Conservation (phyloP, 2,329 filamentous ascomycete species). For the Ceratocystis smalleyi region DNA sequence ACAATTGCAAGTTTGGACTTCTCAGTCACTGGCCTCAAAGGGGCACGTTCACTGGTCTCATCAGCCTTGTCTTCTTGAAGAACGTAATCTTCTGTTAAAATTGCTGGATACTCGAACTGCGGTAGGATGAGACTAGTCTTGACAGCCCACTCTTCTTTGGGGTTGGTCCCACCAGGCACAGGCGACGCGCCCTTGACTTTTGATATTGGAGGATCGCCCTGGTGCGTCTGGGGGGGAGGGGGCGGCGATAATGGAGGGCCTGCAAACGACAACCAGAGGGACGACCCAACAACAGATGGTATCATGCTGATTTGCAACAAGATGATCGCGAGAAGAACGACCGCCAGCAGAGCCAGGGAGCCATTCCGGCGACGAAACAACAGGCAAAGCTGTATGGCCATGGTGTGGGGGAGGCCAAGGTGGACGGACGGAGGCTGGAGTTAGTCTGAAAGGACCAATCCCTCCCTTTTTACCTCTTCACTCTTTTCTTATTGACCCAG, state of each 20-base stretch:
- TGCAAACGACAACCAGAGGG: neutral
- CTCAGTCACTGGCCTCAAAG: conserved; percentile 3
- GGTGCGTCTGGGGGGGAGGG: neutral
- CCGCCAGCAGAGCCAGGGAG: neutral
- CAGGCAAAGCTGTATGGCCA: neutral
- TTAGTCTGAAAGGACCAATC: neutral
- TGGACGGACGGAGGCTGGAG: neutral
- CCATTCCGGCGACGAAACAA: conserved; percentile 4
- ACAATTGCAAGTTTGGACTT: conserved; percentile 23
- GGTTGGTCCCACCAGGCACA: neutral
- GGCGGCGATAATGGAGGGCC: neutral
- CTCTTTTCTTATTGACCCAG: neutral
- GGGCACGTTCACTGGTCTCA: neutral
- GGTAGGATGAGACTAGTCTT: conserved; percentile 9
- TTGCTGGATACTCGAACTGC: conserved; percentile 12
- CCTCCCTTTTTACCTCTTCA: neutral
- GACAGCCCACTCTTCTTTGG: neutral
- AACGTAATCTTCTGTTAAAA: neutral
- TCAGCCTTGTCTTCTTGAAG: neutral
- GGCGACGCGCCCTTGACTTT: neutral
- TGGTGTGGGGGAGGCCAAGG: neutral
- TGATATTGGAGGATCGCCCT: conserved; percentile 1
- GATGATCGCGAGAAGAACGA: neutral
- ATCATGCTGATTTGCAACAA: neutral
- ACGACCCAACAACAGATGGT: neutral